These are phyloP conservation scores for Boletus eberwhitei DNA, from an alignment of 768 basidiomycete genomes.

Conservation along the genomic window DNA sequence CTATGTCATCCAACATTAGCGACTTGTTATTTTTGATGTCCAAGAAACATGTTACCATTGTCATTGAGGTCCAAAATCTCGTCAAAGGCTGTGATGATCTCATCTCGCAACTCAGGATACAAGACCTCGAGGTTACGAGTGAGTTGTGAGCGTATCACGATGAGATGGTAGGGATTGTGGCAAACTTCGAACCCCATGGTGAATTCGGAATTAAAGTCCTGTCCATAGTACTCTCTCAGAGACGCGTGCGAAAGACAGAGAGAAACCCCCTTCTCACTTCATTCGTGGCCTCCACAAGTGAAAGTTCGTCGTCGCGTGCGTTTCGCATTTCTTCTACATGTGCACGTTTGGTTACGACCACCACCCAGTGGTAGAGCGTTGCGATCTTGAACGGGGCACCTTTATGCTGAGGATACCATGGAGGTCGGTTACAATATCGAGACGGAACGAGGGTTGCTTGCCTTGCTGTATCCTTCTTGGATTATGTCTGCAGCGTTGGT, in stretches of 20 bases:
- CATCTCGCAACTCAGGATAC: constrained; percentile 42
- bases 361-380: constrained; percentile 32
- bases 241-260: too few relatives aligned
- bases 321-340: constrained; percentile 39
- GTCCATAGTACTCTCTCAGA: background rate
- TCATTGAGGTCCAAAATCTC: constrained; percentile 30
- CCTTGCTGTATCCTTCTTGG: constrained; percentile 32
- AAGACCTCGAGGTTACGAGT: constrained; percentile 37
- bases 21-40: background rate
- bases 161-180: constrained; percentile 28
- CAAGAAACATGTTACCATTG: constrained; percentile 4
- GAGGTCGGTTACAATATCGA: too few relatives aligned
- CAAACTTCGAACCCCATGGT: constrained; percentile 32
- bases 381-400: constrained; percentile 31
- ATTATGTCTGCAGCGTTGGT: constrained; percentile 20
- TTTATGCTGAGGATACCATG: constrained; percentile 20
- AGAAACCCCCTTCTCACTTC: constrained; percentile 27
- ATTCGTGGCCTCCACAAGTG: constrained; percentile 27
- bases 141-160: constrained; percentile 26
- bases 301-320: constrained; percentile 38
- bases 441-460: background rate
- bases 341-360: constrained; percentile 31
- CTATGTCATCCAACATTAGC: constrained; percentile 17
- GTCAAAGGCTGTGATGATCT: constrained; percentile 39
- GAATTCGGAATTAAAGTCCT: constrained; percentile 38